Base-by-base conservation (phyloP, 148 eudicot genomes). In the Rhododendron ovatum region DNA sequence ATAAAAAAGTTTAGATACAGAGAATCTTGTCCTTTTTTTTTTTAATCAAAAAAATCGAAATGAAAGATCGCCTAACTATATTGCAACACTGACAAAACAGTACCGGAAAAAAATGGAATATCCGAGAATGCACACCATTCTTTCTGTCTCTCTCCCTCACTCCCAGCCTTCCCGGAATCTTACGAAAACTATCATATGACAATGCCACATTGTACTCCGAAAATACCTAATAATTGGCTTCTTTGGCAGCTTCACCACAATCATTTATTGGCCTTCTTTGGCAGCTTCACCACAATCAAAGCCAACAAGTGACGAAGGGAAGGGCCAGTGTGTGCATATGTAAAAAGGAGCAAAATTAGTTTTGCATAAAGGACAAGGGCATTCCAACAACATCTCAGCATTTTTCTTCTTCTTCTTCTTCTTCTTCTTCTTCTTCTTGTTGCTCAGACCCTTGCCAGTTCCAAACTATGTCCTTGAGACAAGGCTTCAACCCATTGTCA, bases 381-480 rank as follows among this genome's bases (percentile, higher is more conserved):
- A 67, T 67, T 67, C 74, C 14, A 67, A 26, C 30, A 65, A n/a
- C 74, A 67, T 67, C 33, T 55, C 3, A 67, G 33, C 74, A 26
- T 26, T 67, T 67, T 10, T 26, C 74, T 26, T 26, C 14, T 65
- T 65, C 10, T 24, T n/a, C 13, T 63, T 63, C n/a, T n/a, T n/a
- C n/a, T n/a, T n/a, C n/a, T n/a, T n/a, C 10, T 24, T 63, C 33
- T 9, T 61, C 15, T 47, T 65, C 15, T 2, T 61, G 69, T 24
- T 8, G 28, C 8, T 59, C 78, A 75, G 63, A 83, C 33, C 90
- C 96, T 77, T 91, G 90, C 96, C 93, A 92, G 41, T 89, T 82
- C 98, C 94, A 94, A 18, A 89, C 93, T 24, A 94, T 89, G 45
- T 94, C 97, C 75, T 92, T 91, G 4, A 96, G 91, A 3, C 92